Evolutionary conservation across 2,329 filamentous ascomycete genomes (phyloP).

Genomic region (Akanthomyces lecanii): DNA sequence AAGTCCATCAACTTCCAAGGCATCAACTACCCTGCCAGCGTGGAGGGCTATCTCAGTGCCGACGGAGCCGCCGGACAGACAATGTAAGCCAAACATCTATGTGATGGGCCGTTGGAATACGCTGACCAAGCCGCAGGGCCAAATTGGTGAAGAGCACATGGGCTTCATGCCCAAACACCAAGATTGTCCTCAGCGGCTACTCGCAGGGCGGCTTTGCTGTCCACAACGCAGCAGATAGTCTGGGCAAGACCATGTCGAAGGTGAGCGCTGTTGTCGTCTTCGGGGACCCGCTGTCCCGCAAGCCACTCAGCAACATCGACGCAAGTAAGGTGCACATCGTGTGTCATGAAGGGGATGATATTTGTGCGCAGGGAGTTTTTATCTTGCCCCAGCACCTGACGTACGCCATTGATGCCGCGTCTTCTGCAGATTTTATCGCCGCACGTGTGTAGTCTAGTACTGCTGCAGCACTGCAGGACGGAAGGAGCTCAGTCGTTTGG

Average conservation of each 20-base stretch:
- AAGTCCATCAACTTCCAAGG: conserved; percentile 25
- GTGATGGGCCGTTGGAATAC: neutral
- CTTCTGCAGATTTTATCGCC: conserved; percentile 19
- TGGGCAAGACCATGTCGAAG: conserved; percentile 23
- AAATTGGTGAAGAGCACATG: conserved; percentile 27
- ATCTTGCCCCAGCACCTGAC: conserved; percentile 26
- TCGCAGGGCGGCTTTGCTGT: conserved; percentile 27
- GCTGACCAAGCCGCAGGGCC: too few species aligned
- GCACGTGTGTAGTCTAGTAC: too few species aligned
- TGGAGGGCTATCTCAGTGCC: conserved; percentile 25
- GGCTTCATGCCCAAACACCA: conserved; percentile 15
- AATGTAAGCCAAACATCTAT: conserved; percentile 20
- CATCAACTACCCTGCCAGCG: conserved; percentile 26
- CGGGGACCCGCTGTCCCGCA: conserved; percentile 27
- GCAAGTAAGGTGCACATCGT: conserved; percentile 22
- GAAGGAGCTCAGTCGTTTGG: too few species aligned
- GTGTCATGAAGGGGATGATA: conserved; percentile 27
- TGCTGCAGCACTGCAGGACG: too few species aligned
- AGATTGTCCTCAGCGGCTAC: conserved; percentile 24
- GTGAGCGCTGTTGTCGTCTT: conserved; percentile 29
- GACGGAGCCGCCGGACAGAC: conserved; percentile 20
- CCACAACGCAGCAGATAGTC: conserved; percentile 24
- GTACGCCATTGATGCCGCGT: conserved; percentile 24
- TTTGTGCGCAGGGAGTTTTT: conserved; percentile 28
- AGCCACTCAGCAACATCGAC: conserved; percentile 23